Conservation (phyloP, 352 stramenopile genomes). For the Pythium brachiatum region DNA sequence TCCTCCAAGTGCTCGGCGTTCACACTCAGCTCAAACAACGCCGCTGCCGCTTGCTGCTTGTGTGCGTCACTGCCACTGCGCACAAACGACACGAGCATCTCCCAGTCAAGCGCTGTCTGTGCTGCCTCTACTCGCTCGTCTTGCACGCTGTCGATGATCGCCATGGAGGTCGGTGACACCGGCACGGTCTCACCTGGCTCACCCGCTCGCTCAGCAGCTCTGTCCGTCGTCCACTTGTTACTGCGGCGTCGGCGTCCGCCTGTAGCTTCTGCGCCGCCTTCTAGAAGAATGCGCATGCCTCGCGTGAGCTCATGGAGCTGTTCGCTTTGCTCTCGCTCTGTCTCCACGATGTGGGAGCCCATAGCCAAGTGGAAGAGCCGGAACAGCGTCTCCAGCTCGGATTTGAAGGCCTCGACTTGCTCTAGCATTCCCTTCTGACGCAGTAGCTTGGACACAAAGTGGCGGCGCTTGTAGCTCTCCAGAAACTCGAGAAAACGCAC, state of each 20-base stretch:
- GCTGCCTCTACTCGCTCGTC: neutral
- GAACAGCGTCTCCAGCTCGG: conserved; percentile 8
- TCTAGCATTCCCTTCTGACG: conserved; percentile 2
- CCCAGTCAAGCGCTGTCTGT: neutral
- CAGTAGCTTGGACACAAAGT: conserved; percentile 2
- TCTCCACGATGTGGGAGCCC: conserved; percentile 11
- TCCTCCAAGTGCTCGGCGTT: neutral
- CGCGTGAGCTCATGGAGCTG: neutral
- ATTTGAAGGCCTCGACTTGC: neutral
- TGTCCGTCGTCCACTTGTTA: conserved; percentile 1
- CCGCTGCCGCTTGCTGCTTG: conserved; percentile 1
- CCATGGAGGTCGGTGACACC: neutral
- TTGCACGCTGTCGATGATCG: neutral
- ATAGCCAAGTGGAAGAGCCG: conserved; percentile 3
- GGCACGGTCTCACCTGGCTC: neutral
- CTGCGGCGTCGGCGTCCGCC: neutral
- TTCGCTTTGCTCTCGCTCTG: neutral
- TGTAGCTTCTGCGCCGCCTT: neutral
- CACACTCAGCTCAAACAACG: conserved; percentile 3
- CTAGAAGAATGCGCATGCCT: conserved; percentile 1
- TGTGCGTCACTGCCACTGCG: conserved; percentile 4
- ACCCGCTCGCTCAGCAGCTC: neutral
- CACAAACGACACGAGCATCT: conserved; percentile 3
- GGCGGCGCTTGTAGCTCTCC: neutral
- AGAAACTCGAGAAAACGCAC: conserved; percentile 5